Conservation (phyloP, 352 stramenopile genomes). For the Pythium pyrilobum region DNA sequence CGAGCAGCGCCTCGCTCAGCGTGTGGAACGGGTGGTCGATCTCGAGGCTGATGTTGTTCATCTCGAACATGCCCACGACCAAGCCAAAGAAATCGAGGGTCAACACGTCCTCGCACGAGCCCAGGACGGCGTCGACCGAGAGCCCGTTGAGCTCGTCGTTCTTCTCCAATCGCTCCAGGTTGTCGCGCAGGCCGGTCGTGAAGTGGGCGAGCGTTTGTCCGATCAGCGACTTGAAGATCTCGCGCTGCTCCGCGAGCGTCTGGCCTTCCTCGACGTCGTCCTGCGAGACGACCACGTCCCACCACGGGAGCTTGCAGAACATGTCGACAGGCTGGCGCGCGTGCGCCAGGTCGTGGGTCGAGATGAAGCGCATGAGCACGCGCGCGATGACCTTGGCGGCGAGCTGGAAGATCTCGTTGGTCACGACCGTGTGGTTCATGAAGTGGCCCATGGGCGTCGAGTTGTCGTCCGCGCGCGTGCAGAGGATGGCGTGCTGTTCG, state of each 20-base stretch:
- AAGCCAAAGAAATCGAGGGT: constrained; percentile 81
- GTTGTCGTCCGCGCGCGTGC: constrained; percentile 39
- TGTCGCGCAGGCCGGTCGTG: constrained; percentile 45
- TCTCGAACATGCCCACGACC: constrained; percentile 95
- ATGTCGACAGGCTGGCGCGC: constrained; percentile 68
- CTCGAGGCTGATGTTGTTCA: constrained; percentile 96
- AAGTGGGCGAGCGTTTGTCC: constrained; percentile 55
- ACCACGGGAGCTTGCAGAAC: constrained; percentile 90
- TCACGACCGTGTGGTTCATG: constrained; percentile 74
- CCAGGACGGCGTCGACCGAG: constrained; percentile 40
- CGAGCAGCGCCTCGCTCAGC: constrained; percentile 49
- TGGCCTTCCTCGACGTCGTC: constrained; percentile 56
- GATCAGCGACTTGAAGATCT: constrained; percentile 58
- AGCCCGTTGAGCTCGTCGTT: constrained; percentile 57
- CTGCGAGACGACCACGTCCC: constrained; percentile 80
- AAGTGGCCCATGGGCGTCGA: constrained; percentile 73
- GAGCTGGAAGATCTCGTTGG: constrained; percentile 93
- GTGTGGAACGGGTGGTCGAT: constrained; percentile 81
- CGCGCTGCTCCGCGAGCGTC: constrained; percentile 62
- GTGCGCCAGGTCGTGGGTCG: constrained; percentile 43
- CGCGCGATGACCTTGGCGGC: constrained; percentile 83
- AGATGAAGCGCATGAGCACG: constrained; percentile 56
- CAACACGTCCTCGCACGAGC: constrained; percentile 46
- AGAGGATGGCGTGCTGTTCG: constrained; percentile 81
- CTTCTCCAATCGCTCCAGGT: constrained; percentile 33